These are phyloP conservation scores for Gymnopilus dilepis DNA, from an alignment of 768 basidiomycete genomes.

Conservation along the genomic window DNA sequence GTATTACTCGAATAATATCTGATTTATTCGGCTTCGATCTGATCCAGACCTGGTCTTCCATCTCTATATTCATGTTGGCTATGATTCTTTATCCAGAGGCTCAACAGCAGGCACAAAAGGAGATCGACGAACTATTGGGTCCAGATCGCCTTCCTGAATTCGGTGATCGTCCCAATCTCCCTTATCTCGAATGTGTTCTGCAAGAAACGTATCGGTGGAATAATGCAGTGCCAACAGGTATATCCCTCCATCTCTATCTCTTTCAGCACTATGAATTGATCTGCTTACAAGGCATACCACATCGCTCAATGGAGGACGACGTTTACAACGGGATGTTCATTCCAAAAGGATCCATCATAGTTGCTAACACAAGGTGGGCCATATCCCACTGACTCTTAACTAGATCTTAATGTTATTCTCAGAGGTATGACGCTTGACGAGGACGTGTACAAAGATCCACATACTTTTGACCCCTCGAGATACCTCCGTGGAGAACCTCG, in stretches of 20 bases:
- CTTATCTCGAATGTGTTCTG: slow-evolving; percentile 33
- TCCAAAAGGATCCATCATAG: slow-evolving; percentile 35
- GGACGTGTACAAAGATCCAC: slow-evolving; percentile 30
- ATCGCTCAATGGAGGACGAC: slow-evolving; percentile 30
- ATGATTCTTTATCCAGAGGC: slow-evolving; percentile 34
- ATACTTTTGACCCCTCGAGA: slow-evolving; percentile 31
- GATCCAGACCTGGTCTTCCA: slow-evolving; percentile 2
- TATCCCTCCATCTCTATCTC: slow-evolving; percentile 24
- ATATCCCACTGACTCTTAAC: neutral
- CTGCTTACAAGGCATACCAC: slow-evolving; percentile 29
- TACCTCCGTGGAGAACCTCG: slow-evolving; percentile 34
- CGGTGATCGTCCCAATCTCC: slow-evolving; percentile 27
- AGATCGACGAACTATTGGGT: slow-evolving; percentile 33
- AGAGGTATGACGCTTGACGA: slow-evolving; percentile 34
- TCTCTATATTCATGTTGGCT: slow-evolving; percentile 28
- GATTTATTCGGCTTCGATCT: neutral
- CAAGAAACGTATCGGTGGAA: slow-evolving; percentile 31
- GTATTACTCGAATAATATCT: neutral
- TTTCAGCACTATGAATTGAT: slow-evolving; percentile 19
- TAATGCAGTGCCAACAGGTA: slow-evolving; percentile 24
- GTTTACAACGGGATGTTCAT: slow-evolving; percentile 28
- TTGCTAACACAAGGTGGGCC: slow-evolving; percentile 30
- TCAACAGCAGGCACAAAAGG: slow-evolving; percentile 33
- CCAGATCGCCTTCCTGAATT: slow-evolving; percentile 33
- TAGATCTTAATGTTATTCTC: neutral